Evolutionary conservation across 495 filamentous ascomycete genomes (phyloP).

Genomic region (Oidiodendron maius): DNA sequence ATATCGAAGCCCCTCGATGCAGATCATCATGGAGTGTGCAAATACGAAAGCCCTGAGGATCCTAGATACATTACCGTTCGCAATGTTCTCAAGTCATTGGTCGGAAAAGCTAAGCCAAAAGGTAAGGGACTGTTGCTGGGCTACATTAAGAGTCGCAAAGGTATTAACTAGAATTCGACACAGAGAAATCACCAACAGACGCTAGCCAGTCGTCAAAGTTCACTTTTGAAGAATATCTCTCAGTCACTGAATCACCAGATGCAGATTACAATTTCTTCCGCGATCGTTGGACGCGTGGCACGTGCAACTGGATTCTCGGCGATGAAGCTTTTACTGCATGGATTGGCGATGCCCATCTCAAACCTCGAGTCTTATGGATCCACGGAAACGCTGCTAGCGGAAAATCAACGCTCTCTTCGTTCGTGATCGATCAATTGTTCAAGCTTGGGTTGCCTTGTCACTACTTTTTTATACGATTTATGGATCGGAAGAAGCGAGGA

Average conservation of each 20-base stretch:
- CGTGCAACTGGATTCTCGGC: slow-evolving; percentile 27
- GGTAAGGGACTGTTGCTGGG: background rate
- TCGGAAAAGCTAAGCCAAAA: background rate
- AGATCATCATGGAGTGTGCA: slow-evolving; percentile 44
- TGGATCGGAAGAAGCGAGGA: slow-evolving; percentile 22
- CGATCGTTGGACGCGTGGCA: slow-evolving; percentile 23
- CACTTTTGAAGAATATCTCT: slow-evolving; percentile 25
- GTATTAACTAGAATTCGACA: background rate
- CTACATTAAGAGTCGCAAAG: background rate
- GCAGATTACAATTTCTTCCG: slow-evolving; percentile 12
- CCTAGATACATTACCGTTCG: slow-evolving; percentile 34
- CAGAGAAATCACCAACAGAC: slow-evolving; percentile 3
- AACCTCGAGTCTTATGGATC: slow-evolving; percentile 25
- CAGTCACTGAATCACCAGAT: slow-evolving; percentile 13
- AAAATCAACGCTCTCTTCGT: slow-evolving; percentile 29
- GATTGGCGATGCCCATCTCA: slow-evolving; percentile 9
- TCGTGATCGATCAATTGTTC: slow-evolving; percentile 21
- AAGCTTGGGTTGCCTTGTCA: slow-evolving; percentile 13
- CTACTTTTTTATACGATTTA: slow-evolving; percentile 33
- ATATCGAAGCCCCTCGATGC: slow-evolving; percentile 33
- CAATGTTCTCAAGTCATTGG: slow-evolving; percentile 26
- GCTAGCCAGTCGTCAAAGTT: slow-evolving; percentile 16
- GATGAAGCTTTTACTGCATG: slow-evolving; percentile 19
- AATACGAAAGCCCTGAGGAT: slow-evolving; percentile 33
- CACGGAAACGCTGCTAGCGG: slow-evolving; percentile 26